Base-by-base conservation (phyloP, 2,329 filamentous ascomycete genomes). In the Beauveria bassiana region DNA sequence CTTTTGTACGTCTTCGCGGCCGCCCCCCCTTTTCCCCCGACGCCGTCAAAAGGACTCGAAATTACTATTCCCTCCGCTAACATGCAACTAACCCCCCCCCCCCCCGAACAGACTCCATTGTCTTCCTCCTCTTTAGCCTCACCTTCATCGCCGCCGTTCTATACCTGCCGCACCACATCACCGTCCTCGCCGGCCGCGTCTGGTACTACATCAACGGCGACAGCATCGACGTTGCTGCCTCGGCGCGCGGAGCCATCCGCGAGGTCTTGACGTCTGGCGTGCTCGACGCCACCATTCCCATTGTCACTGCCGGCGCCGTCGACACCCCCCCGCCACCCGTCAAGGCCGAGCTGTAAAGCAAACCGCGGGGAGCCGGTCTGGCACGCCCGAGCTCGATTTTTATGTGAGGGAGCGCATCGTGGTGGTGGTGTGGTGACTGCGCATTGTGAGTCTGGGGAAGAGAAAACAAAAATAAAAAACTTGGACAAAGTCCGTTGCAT, bases 161-260 rank as follows among this genome's bases (percentile, higher is more conserved):
- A 66, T 99, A 99, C 80, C 90, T 99, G 20, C 95, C 95, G 12
- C 89, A 96, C 70, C 93, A 98, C 78, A 79, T 98, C 70, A 82
- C 85, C 70, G 88, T 91, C 72, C 87, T 99, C 69, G 84, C 88
- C 71, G 86, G 86, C 72, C 89, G 93, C 72, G 87, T 91, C 59
- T 96, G 91, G 85, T 99, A 97, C 81, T 99, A 99, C 81, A 90
- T 91, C 74, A 87, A 88, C 66, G 95, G 95, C 67, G 92, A 96
- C 71, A 82, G 85, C 68, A 81, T 80, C 63, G 78, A 81, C 62
- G 75, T 81, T 49, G 78, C 67, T 3, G 69, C 69, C 24, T 71
- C 70, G 20, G 70, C 73, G 34, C 67, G 70, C 18, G 70, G 72
- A 52, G 70, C 68, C 14, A 67, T 75, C 46, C 71, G 51, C 20